phyloP scores from a whole-genome alignment of 306 rosid genomes.

The Potentilla sterilis region DNA sequence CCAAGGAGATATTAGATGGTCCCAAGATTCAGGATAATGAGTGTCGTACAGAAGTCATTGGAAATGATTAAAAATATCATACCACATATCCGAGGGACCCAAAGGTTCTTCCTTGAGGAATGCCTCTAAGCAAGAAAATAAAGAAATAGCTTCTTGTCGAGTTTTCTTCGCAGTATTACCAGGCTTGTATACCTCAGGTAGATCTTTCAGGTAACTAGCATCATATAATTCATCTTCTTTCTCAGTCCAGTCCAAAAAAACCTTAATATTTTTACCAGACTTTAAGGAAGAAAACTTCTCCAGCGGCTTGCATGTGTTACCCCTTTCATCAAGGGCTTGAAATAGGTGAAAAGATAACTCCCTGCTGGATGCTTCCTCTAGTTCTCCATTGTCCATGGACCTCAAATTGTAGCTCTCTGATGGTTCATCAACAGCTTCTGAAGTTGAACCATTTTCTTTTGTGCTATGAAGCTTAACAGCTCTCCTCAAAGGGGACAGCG shows the following conservation, averaged over 20 bases:
- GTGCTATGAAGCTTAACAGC: slow-evolving; percentile 47
- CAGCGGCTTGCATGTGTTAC: slow-evolving; percentile 55
- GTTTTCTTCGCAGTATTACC: slow-evolving; percentile 81
- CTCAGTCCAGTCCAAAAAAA: slow-evolving; percentile 78
- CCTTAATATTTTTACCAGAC: slow-evolving; percentile 46
- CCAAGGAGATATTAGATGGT: slow-evolving; percentile 11
- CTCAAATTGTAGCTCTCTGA: slow-evolving; percentile 37
- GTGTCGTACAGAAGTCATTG: slow-evolving; percentile 14
- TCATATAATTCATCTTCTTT: slow-evolving; percentile 69
- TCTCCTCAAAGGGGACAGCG: slow-evolving; percentile 71
- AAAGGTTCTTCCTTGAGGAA: slow-evolving; percentile 97
- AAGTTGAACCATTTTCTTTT: slow-evolving; percentile 71
- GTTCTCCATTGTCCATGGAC: slow-evolving; percentile 38
- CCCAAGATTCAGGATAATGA: slow-evolving; percentile 5
- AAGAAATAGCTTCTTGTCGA: slow-evolving; percentile 85
- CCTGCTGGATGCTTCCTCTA: slow-evolving; percentile 47
- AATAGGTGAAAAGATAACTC: slow-evolving; percentile 64
- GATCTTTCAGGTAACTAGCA: slow-evolving; percentile 74
- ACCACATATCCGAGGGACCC: slow-evolving; percentile 99
- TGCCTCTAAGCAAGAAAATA: slow-evolving; percentile 96
- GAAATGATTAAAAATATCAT: slow-evolving; percentile 31
- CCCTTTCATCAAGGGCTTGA: slow-evolving; percentile 44
- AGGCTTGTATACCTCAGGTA: slow-evolving; percentile 85
- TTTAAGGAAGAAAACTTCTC: slow-evolving; percentile 55
- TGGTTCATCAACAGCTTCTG: slow-evolving; percentile 48